Conservation (phyloP, 2,329 filamentous ascomycete species). For the Trichoderma sp. region DNA sequence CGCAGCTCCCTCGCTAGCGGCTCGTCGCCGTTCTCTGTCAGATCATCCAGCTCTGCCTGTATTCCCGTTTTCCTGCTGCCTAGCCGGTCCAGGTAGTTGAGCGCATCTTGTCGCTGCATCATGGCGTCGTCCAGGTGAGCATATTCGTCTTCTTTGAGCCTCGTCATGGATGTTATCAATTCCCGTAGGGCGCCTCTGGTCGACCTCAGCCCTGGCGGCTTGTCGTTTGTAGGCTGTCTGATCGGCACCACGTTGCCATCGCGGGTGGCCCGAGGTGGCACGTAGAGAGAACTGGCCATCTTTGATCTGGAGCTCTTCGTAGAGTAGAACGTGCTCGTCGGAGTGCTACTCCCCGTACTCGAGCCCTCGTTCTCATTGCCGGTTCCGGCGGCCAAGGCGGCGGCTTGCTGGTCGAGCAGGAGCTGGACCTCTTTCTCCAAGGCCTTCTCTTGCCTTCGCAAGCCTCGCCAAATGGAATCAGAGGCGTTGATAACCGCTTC, state of each 20-base stretch:
- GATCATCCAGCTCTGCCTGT: conserved; percentile 52
- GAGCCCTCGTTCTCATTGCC: conserved; percentile 38
- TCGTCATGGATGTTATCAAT: conserved; percentile 64
- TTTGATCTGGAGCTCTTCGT: conserved; percentile 45
- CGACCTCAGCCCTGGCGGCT: conserved; percentile 59
- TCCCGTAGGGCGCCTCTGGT: conserved; percentile 67
- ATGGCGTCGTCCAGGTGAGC: conserved; percentile 60
- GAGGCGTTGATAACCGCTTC: conserved; percentile 38
- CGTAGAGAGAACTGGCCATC: conserved; percentile 48
- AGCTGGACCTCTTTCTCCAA: conserved; percentile 52
- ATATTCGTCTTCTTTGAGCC: conserved; percentile 70
- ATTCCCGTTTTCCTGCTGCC: conserved; percentile 54
- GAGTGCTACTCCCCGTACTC: conserved; percentile 48
- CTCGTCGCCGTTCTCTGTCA: conserved; percentile 59
- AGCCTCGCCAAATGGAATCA: conserved; percentile 51
- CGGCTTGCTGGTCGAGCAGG: conserved; percentile 53
- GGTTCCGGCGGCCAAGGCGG: conserved; percentile 47
- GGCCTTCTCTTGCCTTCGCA: conserved; percentile 50
- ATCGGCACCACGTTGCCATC: conserved; percentile 61
- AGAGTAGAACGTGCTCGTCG: conserved; percentile 46
- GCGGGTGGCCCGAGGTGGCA: conserved; percentile 42
- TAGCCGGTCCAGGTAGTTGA: conserved; percentile 60
- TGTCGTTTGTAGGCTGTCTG: conserved; percentile 55
- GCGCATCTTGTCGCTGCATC: conserved; percentile 56
- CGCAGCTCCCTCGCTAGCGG: conserved; percentile 64